phyloP scores from a whole-genome alignment of 768 basidiomycete genomes.

The Podaxis sp. region DNA sequence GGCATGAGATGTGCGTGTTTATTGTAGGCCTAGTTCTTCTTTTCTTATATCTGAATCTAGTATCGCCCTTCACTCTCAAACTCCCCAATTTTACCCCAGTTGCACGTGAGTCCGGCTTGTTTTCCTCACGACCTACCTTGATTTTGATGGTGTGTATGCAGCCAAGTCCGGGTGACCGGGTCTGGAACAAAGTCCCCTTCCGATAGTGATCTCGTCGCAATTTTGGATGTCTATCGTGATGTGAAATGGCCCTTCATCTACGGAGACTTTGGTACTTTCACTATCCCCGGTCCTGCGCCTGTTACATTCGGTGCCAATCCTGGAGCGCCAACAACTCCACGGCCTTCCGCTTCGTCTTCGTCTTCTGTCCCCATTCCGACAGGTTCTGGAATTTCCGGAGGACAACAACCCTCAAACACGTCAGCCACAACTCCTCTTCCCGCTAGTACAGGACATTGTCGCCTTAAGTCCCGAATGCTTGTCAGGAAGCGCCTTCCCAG shows the following conservation, averaged over 20 bases:
- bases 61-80: constrained; percentile 43
- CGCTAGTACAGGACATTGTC: constrained; percentile 11
- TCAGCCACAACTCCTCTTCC: constrained; percentile 6
- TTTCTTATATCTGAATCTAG: constrained; percentile 24
- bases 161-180: constrained; percentile 38
- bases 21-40: constrained; percentile 2
- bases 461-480: constrained; percentile 21
- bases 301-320: constrained; percentile 29
- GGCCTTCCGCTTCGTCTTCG: background rate
- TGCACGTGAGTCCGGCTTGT: constrained; percentile 40
- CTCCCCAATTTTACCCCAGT: constrained; percentile 48
- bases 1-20: constrained; percentile 45
- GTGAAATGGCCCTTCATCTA: constrained; percentile 39
- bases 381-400: constrained; percentile 8
- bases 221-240: constrained; percentile 33
- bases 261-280: constrained; percentile 31
- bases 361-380: constrained; percentile 9
- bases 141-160: constrained; percentile 15
- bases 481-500: constrained; percentile 18
- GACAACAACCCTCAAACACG: constrained; percentile 8
- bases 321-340: constrained; percentile 16
- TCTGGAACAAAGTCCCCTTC: constrained; percentile 36
- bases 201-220: constrained; percentile 31
- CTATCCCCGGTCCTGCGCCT: constrained; percentile 36
- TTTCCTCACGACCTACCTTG: background rate